Evolutionary conservation across 371 early-diverging fungal species (phyloP), one percentile per base, ranked within the genome.

Genomic region (Saksenaea vasiformis): DNA sequence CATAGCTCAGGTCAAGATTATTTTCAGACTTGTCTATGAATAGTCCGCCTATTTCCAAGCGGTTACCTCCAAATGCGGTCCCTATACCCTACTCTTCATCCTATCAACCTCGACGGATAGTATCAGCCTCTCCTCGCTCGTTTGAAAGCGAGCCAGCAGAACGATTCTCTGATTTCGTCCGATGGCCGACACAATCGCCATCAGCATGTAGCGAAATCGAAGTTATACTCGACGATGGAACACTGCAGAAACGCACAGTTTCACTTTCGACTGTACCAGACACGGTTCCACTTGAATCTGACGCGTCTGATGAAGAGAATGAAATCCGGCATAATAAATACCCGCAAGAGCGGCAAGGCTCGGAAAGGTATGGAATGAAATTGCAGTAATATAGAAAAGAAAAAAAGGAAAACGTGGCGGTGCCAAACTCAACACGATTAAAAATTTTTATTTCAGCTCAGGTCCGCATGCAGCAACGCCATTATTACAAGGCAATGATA

Each of bases 211-310:
- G 58, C 28, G 58, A 58, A 27, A 28, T 58, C 24, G 58, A 67
- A 27, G 67, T 67, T 34, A 58, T 67, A 14, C n/a, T 61, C 31
- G 67, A 67, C 37, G 67, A 67, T 51, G 67, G 67, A n/a, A 67
- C 62, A 14, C 3, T 56, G 51, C 56, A 61, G 38, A 56, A 44
- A 54, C 28, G 67, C 26, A 28, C 62, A 39, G 67, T 67, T 2
- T 61, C 67, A 11, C 41, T 67, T 24, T 67, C 67, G 2, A 67
- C 67, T 13, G 10, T 67, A 24, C 62, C 61, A 13, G 67, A 61
- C 17, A 22, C 44, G 9, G 7, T 31, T 2, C 31, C 31, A 4
- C 31, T 31, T 7, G 31, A 31, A 7, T 7, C 7, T 31, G 31
- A 31, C 44, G 17, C 44, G 44, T 44, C 44, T 31, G 2, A 15